A percentile compares a stretch with the other conserved stretches of the same genome.
Conservation (phyloP, 2,329 filamentous ascomycete genomes). For the Alternaria sp. region DNA sequence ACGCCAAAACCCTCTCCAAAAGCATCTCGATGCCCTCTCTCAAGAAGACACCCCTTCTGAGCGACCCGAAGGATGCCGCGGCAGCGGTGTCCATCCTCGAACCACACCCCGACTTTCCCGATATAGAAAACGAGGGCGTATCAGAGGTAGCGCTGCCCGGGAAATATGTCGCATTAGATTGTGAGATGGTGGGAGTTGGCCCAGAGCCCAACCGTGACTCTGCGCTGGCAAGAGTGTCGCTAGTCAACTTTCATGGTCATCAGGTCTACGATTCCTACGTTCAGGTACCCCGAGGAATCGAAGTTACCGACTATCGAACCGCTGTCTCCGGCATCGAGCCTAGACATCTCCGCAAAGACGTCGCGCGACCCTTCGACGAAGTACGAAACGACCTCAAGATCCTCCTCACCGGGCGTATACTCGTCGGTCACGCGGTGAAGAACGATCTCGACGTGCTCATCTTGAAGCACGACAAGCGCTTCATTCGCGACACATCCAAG, state of each 20-base stretch:
- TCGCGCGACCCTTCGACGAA: constrained; percentile 67
- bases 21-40: constrained; percentile 45
- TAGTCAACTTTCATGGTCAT: constrained; percentile 92
- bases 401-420: constrained; percentile 72
- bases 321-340: constrained; percentile 81
- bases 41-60: constrained; percentile 56
- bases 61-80: constrained; percentile 61
- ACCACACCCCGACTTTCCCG: constrained; percentile 47
- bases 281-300: constrained; percentile 67
- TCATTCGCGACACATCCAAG: constrained; percentile 85
- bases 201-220: constrained; percentile 69
- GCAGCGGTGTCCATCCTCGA: constrained; percentile 59
- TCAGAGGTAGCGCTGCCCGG: constrained; percentile 70
- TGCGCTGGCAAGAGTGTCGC: constrained; percentile 81
- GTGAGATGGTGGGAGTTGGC: constrained; percentile 95
- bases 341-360: constrained; percentile 67
- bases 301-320: constrained; percentile 90
- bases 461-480: constrained; percentile 76
- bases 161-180: constrained; percentile 93
- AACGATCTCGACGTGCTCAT: constrained; percentile 78
- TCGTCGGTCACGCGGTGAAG: constrained; percentile 84
- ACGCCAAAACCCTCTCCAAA: constrained; percentile 53
- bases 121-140: constrained; percentile 54
- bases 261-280: constrained; percentile 97
- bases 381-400: constrained; percentile 76